Percentiles rank a stretch among this genome's conserved stretches.
phyloP scores from a whole-genome alignment of 2,329 filamentous ascomycete genomes.

The Ustulina deusta region DNA sequence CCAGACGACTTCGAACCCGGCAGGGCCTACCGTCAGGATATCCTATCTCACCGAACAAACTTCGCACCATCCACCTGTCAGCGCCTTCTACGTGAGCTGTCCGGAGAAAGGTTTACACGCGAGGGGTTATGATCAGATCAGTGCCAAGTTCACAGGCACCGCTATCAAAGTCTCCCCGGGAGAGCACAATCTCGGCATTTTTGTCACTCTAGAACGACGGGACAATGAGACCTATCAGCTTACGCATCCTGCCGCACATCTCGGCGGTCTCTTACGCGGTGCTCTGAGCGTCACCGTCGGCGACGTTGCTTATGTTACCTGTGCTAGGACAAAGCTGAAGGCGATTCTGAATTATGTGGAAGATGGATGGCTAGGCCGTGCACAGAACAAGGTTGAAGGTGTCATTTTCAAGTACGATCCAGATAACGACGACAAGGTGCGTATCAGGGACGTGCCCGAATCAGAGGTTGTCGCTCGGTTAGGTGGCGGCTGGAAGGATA shows the following conservation, averaged over 20 bases:
- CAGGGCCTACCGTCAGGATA: constrained; percentile 74
- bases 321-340: constrained; percentile 90
- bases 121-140: constrained; percentile 93
- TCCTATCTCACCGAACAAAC: constrained; percentile 98
- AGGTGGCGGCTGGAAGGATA: constrained; percentile 87
- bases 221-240: constrained; percentile 93
- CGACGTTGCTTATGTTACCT: constrained; percentile 88
- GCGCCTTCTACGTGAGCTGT: constrained; percentile 93
- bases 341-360: constrained; percentile 93
- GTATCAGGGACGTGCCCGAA: constrained; percentile 87
- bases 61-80: constrained; percentile 96
- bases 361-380: constrained; percentile 92
- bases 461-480: constrained; percentile 85
- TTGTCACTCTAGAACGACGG: constrained; percentile 83
- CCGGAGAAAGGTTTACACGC: constrained; percentile 90
- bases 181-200: constrained; percentile 95
- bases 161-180: constrained; percentile 92
- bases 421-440: constrained; percentile 81
- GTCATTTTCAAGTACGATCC: constrained; percentile 92
- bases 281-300: constrained; percentile 91
- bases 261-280: constrained; percentile 88
- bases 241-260: constrained; percentile 91
- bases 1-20: constrained; percentile 58
- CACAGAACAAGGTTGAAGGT: constrained; percentile 91
- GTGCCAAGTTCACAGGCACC: constrained; percentile 97